Evolutionary conservation across 305 asterid genomes (phyloP), one percentile per base, ranked within the genome.

Genomic region (Rubia balearica): DNA sequence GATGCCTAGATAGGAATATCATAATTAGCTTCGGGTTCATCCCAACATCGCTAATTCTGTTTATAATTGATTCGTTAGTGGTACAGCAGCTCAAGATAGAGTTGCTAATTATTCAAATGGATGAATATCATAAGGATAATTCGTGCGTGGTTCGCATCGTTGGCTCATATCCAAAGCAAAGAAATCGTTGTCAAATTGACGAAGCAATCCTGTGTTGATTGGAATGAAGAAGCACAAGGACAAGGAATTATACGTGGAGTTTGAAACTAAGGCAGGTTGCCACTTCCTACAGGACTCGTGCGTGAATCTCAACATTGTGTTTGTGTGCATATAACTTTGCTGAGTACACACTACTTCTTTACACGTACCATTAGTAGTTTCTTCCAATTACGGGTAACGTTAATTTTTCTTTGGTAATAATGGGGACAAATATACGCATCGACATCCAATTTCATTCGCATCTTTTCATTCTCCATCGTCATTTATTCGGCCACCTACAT

Each of bases 361-460:
- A 67, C 72, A 67, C 61, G 45, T 57, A 57, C 62, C 61, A 60
- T 19, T 19, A 67, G 21, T 30, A 27, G 70, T 19, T 57, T 49
- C 42, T 4, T 57, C 53, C 6, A 7, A 40, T 30, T 42, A 43
- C 48, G 67, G 62, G 55, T 46, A 73, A 73, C 30, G 60, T 17
- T 4, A 30, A 36, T 19, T 22, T 66, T 57, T 40, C 49, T 56
- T 56, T 16, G 30, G 14, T n/a, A n/a, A n/a, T 24, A 51, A 41
- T 22, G 6, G 7, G 0, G 14, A 22, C 61, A 62, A 62, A 6
- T 30, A 1, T 22, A 27, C 38, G 38, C 30, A 33, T 9, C 68
- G n/a, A 6, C 51, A 19, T 33, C 38, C 1, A 13, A 27, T 13
- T 48, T 27, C 43, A 43, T 66, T 55, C 27, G 11, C 63, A 27